A percentile compares a stretch with the other conserved stretches of the same genome.
phyloP scores from a whole-genome alignment of 345 rosid genomes.

The Populus davidiana region DNA sequence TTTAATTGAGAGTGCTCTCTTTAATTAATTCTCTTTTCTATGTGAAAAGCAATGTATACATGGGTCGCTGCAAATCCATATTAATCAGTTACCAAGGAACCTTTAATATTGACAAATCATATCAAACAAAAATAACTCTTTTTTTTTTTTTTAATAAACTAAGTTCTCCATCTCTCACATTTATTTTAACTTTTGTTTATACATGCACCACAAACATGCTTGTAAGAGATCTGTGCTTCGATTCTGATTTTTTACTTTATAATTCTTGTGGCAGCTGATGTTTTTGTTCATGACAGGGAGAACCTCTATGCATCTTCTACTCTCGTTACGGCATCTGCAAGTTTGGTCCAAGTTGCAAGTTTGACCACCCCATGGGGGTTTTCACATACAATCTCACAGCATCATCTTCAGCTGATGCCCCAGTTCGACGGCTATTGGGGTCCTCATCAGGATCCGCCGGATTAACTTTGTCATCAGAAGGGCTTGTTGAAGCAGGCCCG shows the following conservation, averaged over 20 bases:
- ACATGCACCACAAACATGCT: neutral
- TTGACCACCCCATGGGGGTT: constrained; percentile 92
- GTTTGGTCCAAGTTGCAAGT: constrained; percentile 99
- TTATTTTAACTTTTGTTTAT: neutral
- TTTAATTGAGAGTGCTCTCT: neutral
- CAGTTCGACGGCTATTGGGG: constrained; percentile 47
- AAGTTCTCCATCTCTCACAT: neutral
- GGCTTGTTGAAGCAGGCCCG: constrained; percentile 61
- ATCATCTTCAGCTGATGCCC: constrained; percentile 50
- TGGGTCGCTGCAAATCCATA: neutral
- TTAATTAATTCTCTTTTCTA: too few species aligned
- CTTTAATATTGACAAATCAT: neutral
- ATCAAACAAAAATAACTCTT: neutral
- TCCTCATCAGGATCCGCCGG: constrained; percentile 60
- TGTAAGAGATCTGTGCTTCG: neutral
- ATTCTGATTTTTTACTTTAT: neutral
- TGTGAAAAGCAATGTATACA: neutral
- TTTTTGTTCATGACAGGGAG: constrained; percentile 57
- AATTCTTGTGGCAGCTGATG: constrained; percentile 18
- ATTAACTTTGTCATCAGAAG: constrained; percentile 54
- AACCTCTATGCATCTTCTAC: constrained; percentile 86
- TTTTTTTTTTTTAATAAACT: too few species aligned
- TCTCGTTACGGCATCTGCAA: constrained; percentile 97
- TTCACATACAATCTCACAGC: constrained; percentile 58
- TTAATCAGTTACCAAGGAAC: neutral